A percentile compares a stretch with the other conserved stretches of the same genome.
phyloP scores from a whole-genome alignment of 257 asterid species.

The Cinchona pubescens region DNA sequence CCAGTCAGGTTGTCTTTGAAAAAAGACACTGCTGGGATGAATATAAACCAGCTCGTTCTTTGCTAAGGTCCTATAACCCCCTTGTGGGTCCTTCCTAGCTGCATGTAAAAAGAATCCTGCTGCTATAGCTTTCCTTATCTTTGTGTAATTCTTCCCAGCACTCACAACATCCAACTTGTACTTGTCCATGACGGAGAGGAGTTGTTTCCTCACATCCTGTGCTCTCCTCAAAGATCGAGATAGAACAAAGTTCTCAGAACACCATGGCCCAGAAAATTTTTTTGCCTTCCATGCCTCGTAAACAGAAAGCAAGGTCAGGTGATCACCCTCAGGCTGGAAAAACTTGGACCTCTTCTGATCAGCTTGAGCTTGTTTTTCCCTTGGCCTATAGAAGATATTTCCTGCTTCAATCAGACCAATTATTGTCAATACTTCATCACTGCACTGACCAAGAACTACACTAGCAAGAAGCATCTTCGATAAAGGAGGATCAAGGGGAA shows the following conservation, averaged over 20 bases:
- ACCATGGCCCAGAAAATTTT: constrained; percentile 89
- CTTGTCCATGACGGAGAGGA: constrained; percentile 89
- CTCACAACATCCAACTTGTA: constrained; percentile 81
- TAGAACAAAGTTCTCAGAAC: constrained; percentile 91
- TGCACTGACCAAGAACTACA: constrained; percentile 85
- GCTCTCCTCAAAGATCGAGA: constrained; percentile 81
- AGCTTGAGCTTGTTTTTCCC: constrained; percentile 96
- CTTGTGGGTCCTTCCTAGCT: constrained; percentile 92
- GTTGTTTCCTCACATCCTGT: constrained; percentile 86
- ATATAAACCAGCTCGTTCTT: constrained; percentile 92
- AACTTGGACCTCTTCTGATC: constrained; percentile 88
- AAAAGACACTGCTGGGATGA: constrained; percentile 93
- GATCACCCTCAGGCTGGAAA: constrained; percentile 93
- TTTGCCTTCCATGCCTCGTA: constrained; percentile 97
- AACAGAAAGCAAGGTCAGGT: constrained; percentile 86
- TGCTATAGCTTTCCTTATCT: constrained; percentile 82
- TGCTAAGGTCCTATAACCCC: constrained; percentile 75
- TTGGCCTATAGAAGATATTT: constrained; percentile 82
- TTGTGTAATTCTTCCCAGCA: constrained; percentile 80
- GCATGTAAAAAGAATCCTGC: constrained; percentile 95
- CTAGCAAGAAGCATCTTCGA: constrained; percentile 95
- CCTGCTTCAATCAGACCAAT: constrained; percentile 94
- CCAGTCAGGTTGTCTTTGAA: constrained; percentile 96
- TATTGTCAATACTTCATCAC: constrained; percentile 85
- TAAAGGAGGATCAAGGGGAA: constrained; percentile 86